Conservation (phyloP, 345 rosid species). For the Ailanthus altissimus region DNA sequence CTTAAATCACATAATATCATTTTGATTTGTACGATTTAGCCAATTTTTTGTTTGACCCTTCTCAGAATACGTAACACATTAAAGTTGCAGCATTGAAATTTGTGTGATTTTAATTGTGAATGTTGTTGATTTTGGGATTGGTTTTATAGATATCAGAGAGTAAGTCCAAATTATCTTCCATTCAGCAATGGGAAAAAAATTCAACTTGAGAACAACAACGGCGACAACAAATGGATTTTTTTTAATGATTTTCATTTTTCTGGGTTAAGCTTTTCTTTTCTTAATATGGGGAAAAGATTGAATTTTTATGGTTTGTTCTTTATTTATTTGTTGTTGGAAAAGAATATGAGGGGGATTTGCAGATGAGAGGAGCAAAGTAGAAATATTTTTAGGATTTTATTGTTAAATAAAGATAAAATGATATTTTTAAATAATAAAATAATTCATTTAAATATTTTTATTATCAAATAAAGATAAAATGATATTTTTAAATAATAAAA, state of each 20-base stretch:
- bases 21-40: neutral
- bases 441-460: too few relatives aligned
- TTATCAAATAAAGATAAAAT: too few relatives aligned
- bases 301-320: neutral
- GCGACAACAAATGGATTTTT: slow-evolving; percentile 9
- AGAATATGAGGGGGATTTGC: too few relatives aligned
- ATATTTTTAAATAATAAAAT: too few relatives aligned
- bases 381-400: too few relatives aligned
- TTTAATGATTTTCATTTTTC: neutral
- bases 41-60: neutral
- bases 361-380: too few relatives aligned
- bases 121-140: neutral
- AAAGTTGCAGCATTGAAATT: too few relatives aligned
- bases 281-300: neutral
- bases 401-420: too few relatives aligned
- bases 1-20: neutral
- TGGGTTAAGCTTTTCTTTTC: neutral
- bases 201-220: slow-evolving; percentile 32
- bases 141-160: slow-evolving; percentile 59
- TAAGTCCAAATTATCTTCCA: slow-evolving; percentile 55
- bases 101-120: neutral
- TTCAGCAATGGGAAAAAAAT: slow-evolving; percentile 46
- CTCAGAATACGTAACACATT: too few relatives aligned
- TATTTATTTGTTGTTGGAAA: slow-evolving; percentile 1
- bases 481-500: too few relatives aligned